Conservation (phyloP, 2,329 filamentous ascomycete species). For the Apiospora hydei region DNA sequence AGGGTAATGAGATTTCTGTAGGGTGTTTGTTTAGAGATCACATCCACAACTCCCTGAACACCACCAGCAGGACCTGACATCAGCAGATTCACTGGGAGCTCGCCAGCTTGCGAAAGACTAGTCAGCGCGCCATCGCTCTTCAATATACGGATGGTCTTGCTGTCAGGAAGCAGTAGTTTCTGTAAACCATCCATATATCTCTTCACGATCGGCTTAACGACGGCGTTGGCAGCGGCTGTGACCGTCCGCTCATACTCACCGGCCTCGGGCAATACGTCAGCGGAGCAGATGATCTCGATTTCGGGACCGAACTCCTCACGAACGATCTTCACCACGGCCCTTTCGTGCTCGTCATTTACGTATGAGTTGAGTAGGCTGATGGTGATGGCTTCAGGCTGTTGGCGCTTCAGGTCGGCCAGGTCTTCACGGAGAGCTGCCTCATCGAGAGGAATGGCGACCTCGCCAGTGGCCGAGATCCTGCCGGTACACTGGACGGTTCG, state of each 20-base stretch:
- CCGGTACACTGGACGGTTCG: conserved; percentile 53
- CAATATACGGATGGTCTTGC: conserved; percentile 53
- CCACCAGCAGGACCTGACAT: conserved; percentile 59
- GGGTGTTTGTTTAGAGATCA: conserved; percentile 51
- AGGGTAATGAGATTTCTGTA: conserved; percentile 57
- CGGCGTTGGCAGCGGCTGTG: conserved; percentile 54
- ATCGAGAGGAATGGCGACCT: conserved; percentile 49
- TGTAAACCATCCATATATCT: conserved; percentile 51
- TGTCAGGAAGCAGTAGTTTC: conserved; percentile 48
- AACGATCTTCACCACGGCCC: conserved; percentile 46
- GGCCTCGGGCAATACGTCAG: conserved; percentile 53
- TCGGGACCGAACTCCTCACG: conserved; percentile 50
- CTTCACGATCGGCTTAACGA: conserved; percentile 56
- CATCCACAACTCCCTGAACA: conserved; percentile 55
- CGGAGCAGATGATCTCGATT: conserved; percentile 53
- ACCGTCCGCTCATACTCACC: conserved; percentile 58
- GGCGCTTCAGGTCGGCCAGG: conserved; percentile 46
- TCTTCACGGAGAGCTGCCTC: conserved; percentile 45
- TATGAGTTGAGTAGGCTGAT: conserved; percentile 57
- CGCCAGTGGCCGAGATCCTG: conserved; percentile 51
- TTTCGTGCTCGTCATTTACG: conserved; percentile 51
- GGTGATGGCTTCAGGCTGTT: conserved; percentile 53
- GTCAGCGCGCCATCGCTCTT: conserved; percentile 58
- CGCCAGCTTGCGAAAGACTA: conserved; percentile 50
- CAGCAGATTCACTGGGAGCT: conserved; percentile 55